Conservation (phyloP, 495 filamentous ascomycete genomes). For the Rhizodiscina lignyota region DNA sequence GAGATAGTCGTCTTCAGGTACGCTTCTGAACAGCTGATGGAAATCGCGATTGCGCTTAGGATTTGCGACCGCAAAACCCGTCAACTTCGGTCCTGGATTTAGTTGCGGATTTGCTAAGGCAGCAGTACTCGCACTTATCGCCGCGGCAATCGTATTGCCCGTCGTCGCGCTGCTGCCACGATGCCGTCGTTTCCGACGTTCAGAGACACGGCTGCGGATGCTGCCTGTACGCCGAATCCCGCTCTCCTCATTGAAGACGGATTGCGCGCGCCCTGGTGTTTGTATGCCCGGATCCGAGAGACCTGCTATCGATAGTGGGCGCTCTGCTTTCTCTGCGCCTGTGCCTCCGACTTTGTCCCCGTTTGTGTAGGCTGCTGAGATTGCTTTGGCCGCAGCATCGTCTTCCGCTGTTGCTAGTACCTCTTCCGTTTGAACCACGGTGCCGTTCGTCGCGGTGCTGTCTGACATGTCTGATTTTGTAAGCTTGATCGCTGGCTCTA, state of each 20-base stretch:
- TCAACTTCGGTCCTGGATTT: constrained; percentile 51
- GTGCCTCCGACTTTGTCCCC: constrained; percentile 8
- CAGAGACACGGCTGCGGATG: constrained; percentile 61
- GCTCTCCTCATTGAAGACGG: constrained; percentile 36
- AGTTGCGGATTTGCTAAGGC: constrained; percentile 42
- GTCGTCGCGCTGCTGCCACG: constrained; percentile 80
- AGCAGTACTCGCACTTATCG: constrained; percentile 44
- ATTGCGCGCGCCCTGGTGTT: constrained; percentile 37
- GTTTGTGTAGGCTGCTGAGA: constrained; percentile 39
- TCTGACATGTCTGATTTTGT: no score
- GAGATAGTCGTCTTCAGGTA: constrained; percentile 93
- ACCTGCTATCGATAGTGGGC: constrained; percentile 18
- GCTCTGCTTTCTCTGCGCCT: constrained; percentile 2
- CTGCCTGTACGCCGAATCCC: constrained; percentile 57
- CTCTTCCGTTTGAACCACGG: constrained; percentile 30
- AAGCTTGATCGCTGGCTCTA: constrained; percentile 3
- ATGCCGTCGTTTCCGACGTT: constrained; percentile 39
- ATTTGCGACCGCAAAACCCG: constrained; percentile 89
- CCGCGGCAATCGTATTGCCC: constrained; percentile 50
- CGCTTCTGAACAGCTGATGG: constrained; percentile 82
- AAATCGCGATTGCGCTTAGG: constrained; percentile 95
- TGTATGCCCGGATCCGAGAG: constrained; percentile 9
- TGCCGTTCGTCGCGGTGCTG: constrained; percentile 22
- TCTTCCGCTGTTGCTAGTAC: constrained; percentile 39
- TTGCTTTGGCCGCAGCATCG: constrained; percentile 37